A percentile compares a stretch with the other conserved stretches of the same genome.
These are phyloP conservation scores for Tetracladium marchalianum DNA, from an alignment of 495 filamentous ascomycete species.

Conservation along the genomic window DNA sequence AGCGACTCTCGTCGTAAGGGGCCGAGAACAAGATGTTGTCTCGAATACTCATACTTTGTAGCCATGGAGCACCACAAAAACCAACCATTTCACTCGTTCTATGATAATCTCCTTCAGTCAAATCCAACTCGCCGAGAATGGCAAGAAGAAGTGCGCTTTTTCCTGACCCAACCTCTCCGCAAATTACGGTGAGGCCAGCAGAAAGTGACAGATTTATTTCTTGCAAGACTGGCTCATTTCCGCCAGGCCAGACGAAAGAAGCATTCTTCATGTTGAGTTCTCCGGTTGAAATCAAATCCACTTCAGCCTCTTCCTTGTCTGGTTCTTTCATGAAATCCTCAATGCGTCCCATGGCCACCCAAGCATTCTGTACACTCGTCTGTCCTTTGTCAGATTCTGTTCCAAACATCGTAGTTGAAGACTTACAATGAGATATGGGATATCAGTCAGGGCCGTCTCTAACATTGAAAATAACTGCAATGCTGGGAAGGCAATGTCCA, in stretches of 20 bases:
- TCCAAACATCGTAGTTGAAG: not conserved
- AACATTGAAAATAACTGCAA: constrained; percentile 68
- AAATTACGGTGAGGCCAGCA: constrained; percentile 47
- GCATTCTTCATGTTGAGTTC: constrained; percentile 48
- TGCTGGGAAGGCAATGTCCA: constrained; percentile 76
- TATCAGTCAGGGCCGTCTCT: constrained; percentile 55
- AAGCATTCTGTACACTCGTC: constrained; percentile 46
- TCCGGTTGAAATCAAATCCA: constrained; percentile 23
- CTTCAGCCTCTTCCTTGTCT: constrained; percentile 47
- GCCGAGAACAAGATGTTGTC: constrained; percentile 46
- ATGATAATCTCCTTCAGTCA: constrained; percentile 43
- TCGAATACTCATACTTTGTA: constrained; percentile 80
- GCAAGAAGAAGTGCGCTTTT: constrained; percentile 76
- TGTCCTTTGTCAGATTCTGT: constrained; percentile 21
- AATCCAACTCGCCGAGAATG: constrained; percentile 70
- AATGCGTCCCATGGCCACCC: constrained; percentile 65
- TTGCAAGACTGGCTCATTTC: constrained; percentile 45
- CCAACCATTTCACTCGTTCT: constrained; percentile 61
- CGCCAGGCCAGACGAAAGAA: constrained; percentile 71
- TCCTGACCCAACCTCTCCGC: constrained; percentile 66
- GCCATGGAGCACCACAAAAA: constrained; percentile 79
- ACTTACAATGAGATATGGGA: constrained; percentile 50
- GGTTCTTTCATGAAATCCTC: constrained; percentile 79
- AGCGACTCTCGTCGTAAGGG: constrained; percentile 54
- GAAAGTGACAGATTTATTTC: constrained; percentile 51